A percentile compares a stretch with the other conserved stretches of the same genome.
Conservation (phyloP, 768 basidiomycete genomes). For the Suillus variegatus region DNA sequence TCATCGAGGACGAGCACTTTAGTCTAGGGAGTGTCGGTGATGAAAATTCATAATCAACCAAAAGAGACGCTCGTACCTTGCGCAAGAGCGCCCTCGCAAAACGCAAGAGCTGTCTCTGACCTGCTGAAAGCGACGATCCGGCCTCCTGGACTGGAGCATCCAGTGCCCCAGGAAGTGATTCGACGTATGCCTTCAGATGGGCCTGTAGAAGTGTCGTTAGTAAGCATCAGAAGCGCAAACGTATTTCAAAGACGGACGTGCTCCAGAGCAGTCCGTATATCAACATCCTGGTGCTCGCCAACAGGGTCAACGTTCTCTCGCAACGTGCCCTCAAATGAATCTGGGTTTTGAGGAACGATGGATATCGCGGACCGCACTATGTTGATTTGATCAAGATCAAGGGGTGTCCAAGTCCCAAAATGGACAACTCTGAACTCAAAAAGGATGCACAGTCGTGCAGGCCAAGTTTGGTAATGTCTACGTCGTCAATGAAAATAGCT, state of each 20-base stretch:
- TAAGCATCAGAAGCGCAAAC: neutral
- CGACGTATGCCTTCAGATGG: slow-evolving; percentile 70
- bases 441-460: slow-evolving; percentile 50
- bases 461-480: slow-evolving; percentile 77
- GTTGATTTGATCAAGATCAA: neutral
- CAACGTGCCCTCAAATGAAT: slow-evolving; percentile 70
- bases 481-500: slow-evolving; percentile 68
- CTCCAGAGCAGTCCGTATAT: slow-evolving; percentile 86
- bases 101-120: slow-evolving; percentile 86
- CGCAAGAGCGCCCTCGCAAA: slow-evolving; percentile 84
- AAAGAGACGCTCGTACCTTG: slow-evolving; percentile 45
- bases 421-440: neutral
- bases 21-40: slow-evolving; percentile 41
- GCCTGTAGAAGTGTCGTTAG: slow-evolving; percentile 41
- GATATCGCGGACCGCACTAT: slow-evolving; percentile 73
- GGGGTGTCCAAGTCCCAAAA: neutral
- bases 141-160: slow-evolving; percentile 78
- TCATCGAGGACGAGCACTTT: slow-evolving; percentile 94
- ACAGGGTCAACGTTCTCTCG: slow-evolving; percentile 91
- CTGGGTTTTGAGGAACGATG: slow-evolving; percentile 83
- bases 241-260: slow-evolving; percentile 41
- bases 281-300: slow-evolving; percentile 70
- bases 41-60: neutral
- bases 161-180: slow-evolving; percentile 62
- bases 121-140: slow-evolving; percentile 79